Conservation (phyloP, 176 grass and related monocot species). For the Themeda triandra region DNA sequence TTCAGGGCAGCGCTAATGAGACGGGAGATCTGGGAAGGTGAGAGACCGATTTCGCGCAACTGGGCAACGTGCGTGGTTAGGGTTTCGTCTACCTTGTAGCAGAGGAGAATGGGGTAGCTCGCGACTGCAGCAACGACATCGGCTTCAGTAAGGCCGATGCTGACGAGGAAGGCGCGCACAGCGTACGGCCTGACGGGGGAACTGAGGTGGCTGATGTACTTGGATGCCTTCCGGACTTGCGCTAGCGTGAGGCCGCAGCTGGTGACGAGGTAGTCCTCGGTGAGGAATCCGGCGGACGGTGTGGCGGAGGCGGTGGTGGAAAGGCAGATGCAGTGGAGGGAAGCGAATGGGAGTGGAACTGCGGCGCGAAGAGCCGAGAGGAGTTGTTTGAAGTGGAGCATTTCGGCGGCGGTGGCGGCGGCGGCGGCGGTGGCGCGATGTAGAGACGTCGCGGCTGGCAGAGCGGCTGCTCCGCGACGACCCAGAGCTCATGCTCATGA, state of each 20-base stretch:
- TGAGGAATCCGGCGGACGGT: not conserved
- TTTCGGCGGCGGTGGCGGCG: not conserved
- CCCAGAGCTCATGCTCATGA: no score
- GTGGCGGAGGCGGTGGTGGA: not conserved
- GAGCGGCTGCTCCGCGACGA: no score
- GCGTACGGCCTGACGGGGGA: not conserved
- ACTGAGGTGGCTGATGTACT: not conserved
- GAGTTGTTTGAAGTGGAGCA: not conserved
- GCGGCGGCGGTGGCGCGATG: no score
- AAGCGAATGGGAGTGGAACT: not conserved
- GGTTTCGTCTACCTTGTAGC: not conserved
- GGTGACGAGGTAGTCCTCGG: conserved; percentile 35
- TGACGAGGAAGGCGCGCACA: conserved; percentile 3
- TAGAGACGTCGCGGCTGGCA: no score
- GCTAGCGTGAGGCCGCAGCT: conserved; percentile 28
- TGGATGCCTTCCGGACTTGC: conserved; percentile 12
- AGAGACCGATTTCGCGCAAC: conserved; percentile 22
- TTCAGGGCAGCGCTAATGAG: not conserved
- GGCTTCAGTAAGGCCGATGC: conserved; percentile 10
- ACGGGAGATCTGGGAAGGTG: not conserved
- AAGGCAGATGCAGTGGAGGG: not conserved
- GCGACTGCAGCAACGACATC: not conserved
- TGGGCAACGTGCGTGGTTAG: conserved; percentile 1
- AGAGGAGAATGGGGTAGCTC: not conserved
- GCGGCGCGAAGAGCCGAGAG: not conserved